These are phyloP conservation scores for Thelonectria olida DNA, from an alignment of 2,329 filamentous ascomycete species.

Conservation along the genomic window DNA sequence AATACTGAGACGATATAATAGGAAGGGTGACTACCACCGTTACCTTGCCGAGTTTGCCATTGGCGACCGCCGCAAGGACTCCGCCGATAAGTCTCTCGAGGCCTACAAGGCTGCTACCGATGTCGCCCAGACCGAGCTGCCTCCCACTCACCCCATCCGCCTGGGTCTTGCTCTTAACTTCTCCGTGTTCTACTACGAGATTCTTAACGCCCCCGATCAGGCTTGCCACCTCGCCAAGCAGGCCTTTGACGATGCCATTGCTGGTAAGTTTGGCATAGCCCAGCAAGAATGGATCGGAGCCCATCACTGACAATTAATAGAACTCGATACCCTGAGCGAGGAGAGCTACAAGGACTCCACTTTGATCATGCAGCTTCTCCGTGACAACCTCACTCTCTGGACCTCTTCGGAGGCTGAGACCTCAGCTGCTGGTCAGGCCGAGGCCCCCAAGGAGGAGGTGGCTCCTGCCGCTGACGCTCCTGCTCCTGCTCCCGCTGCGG, in stretches of 20 bases:
- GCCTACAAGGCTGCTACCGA: slow-evolving; percentile 99
- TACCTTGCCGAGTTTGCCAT: slow-evolving; percentile 94
- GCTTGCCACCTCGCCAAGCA: slow-evolving; percentile 99
- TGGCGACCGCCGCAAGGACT: slow-evolving; percentile 90
- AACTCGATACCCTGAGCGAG: slow-evolving; percentile 96
- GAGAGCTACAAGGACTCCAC: slow-evolving; percentile 99
- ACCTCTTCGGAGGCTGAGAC: slow-evolving; percentile 98
- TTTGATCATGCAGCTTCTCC: slow-evolving; percentile 97
- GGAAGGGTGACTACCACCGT: slow-evolving; percentile 98
- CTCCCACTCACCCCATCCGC: slow-evolving; percentile 97
- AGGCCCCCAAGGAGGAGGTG: slow-evolving; percentile 57
- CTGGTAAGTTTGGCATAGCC: slow-evolving; percentile 54
- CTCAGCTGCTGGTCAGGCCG: slow-evolving; percentile 63
- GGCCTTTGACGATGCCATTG: slow-evolving; percentile 98
- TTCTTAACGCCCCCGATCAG: slow-evolving; percentile 97
- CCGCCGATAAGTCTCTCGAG: slow-evolving; percentile 88
- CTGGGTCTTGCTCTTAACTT: slow-evolving; percentile 98
- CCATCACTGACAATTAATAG: slow-evolving; percentile 54
- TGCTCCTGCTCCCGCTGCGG: slow-evolving; percentile 55
- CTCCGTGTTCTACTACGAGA: slow-evolving; percentile 99
- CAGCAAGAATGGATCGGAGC: background rate
- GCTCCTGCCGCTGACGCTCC: slow-evolving; percentile 66
- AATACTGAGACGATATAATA: slow-evolving; percentile 48
- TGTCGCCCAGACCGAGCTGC: slow-evolving; percentile 96
- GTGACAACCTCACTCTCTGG: slow-evolving; percentile 98